Evolutionary conservation across 805 yeast species (phyloP).

Genomic region (Pichia thaimueangensis): DNA sequence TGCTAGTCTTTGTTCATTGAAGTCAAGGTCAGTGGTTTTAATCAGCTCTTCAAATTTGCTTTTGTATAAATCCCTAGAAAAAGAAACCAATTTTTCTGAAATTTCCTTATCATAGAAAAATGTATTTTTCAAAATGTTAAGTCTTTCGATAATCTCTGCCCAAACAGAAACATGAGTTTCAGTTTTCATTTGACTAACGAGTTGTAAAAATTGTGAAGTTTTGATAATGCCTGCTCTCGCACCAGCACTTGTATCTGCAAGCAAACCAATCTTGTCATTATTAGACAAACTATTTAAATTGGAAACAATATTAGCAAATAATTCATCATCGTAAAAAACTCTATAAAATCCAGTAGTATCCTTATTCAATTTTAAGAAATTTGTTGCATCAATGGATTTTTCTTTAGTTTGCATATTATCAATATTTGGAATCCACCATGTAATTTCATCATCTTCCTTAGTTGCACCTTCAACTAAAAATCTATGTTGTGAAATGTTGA

Average conservation of each 20-base stretch:
- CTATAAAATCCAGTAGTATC: conserved; percentile 48
- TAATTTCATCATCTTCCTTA: conserved; percentile 48
- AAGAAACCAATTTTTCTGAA: conserved; percentile 25
- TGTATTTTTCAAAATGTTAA: conserved; percentile 30
- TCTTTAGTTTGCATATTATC: conserved; percentile 20
- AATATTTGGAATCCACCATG: conserved; percentile 54
- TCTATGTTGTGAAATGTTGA: conserved; percentile 49
- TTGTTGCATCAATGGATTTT: conserved; percentile 14
- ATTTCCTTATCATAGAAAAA: conserved; percentile 33
- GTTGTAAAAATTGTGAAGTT: conserved; percentile 39
- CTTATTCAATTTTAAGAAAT: conserved; percentile 40
- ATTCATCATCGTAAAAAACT: conserved; percentile 41
- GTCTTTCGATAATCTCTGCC: conserved; percentile 42
- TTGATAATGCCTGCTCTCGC: conserved; percentile 40
- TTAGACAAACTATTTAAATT: conserved; percentile 35
- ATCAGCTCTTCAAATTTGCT: conserved; percentile 25
- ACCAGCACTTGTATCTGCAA: conserved; percentile 46
- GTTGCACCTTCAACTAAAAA: conserved; percentile 54
- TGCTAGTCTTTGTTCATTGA: conserved; percentile 29
- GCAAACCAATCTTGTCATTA: conserved; percentile 46
- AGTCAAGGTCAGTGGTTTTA: conserved; percentile 13
- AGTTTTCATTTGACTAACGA: conserved; percentile 31
- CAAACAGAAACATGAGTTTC: conserved; percentile 45
- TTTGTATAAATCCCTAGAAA: conserved; percentile 30
- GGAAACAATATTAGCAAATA: conserved; percentile 36